Evolutionary conservation across 1,139 yeast species (phyloP), one percentile per base, ranked within the genome.

Genomic region (Pichia sp.): DNA sequence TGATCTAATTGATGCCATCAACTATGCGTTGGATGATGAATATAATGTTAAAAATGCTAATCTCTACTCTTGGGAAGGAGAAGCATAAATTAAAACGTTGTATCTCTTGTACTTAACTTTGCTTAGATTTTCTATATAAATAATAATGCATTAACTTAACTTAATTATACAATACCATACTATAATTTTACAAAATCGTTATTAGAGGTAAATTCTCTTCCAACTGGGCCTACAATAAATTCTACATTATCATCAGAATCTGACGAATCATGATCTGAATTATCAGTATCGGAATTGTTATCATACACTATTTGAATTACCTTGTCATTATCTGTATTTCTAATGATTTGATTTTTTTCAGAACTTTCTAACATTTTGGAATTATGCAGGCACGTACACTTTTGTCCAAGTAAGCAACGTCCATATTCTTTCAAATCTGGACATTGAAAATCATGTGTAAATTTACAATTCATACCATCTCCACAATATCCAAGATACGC

Each of bases 371-470:
- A 13, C 6, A 33, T 30, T 7, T 29, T 27, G 4, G 32, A 14
- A 35, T 45, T 38, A 29, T 43, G 42, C 1, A 30, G 19, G 31
- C 48, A 47, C 8, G 33, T 37, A 31, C 52, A 50, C 10, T 16
- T 28, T 14, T 38, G 29, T 1, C 43, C 46, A 43, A 74, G 60
- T 1, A 74, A 66, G 59, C 94, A 84, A 18, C 52, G 55, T 13
- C 83, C 83, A 18, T 66, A 64, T 47, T 76, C 78, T 49, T 76
- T 80, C 50, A 70, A 76, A 54, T 83, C 91, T 0, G 94, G 93
- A 59, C 94, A 84, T 43, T 74, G 76, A 51, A 67, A 71, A 10
- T 65, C 62, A 58, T 84, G 95, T 31, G 72, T 60, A 43, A 74
- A 69, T 6, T 71, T 68, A 57, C 94, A 84, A 29, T 57, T 52